A percentile compares a stretch with the other conserved stretches of the same genome.
Conservation (phyloP, 257 asterid genomes). For the Leonotis leonurus region DNA sequence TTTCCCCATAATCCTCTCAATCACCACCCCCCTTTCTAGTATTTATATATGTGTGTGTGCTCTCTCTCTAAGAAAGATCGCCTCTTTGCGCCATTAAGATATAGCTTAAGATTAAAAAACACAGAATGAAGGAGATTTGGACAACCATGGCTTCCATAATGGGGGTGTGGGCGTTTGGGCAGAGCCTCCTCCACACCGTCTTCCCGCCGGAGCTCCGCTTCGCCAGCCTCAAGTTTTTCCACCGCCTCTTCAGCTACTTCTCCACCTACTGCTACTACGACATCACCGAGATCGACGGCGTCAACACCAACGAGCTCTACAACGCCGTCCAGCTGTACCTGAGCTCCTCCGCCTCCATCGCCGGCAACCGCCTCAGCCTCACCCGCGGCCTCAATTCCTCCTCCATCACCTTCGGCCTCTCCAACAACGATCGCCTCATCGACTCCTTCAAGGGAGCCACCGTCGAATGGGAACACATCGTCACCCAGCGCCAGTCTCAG, state of each 20-base stretch:
- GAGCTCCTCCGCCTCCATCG: conserved; percentile 51
- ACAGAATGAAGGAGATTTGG: conserved; percentile 48
- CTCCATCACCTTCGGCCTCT: conserved; percentile 51
- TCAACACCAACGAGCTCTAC: conserved; percentile 64
- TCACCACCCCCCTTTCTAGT: not conserved
- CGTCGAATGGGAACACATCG: conserved; percentile 57
- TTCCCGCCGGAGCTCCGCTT: conserved; percentile 63
- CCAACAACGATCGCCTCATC: conserved; percentile 48
- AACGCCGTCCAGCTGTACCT: conserved; percentile 63
- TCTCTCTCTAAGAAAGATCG: not conserved
- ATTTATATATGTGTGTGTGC: not conserved
- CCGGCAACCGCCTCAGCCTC: conserved; percentile 55
- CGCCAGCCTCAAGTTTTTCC: conserved; percentile 41
- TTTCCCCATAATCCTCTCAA: not conserved
- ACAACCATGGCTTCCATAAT: conserved; percentile 61
- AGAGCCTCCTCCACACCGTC: conserved; percentile 47
- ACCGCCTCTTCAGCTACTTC: conserved; percentile 43
- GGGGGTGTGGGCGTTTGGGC: conserved; percentile 70
- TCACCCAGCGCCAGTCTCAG: conserved; percentile 42
- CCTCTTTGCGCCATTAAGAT: too few species aligned
- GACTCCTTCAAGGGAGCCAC: conserved; percentile 34
- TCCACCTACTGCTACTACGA: conserved; percentile 63
- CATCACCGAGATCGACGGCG: conserved; percentile 64
- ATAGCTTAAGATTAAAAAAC: too few species aligned
- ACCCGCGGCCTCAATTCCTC: conserved; percentile 54